Evolutionary conservation across 2,329 filamentous ascomycete species (phyloP), one percentile per base, ranked within the genome.

Genomic region (Fusarium sp.): DNA sequence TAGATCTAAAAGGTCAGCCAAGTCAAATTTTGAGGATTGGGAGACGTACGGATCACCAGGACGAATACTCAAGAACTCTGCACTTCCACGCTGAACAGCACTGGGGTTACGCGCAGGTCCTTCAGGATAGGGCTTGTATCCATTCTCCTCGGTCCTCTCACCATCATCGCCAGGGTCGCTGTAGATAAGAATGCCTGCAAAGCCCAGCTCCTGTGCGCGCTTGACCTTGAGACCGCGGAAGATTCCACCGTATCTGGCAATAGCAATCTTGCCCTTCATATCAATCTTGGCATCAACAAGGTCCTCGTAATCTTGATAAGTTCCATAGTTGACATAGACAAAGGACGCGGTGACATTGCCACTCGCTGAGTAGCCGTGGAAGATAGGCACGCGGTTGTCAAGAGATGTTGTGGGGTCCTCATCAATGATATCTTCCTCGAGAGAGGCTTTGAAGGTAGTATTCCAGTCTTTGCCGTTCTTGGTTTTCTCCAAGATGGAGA

Each of bases 141-240:
- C 95, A 71, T 97, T 93, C 74, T 88, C 88, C 65, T 94, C 93
- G 0, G 92, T 97, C 15, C 92, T 84, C 9, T 90, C 84, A 19
- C 92, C 92, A 79, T 98, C 95, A 73, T 97, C 93, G 42, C 94
- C 93, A 2, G 95, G 95, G 76, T 98, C 95, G 43, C 85, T 90
- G 80, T 95, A 98, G 46, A 97, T 87, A 47, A 97, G 82, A 14
- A 88, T 85, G n/a, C 94, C 95, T 43, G 96, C 82, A 87, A 96
- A 95, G 34, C 94, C 95, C 19, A 97, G 83, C 71, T 97, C 93
- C 77, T 97, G 91, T 2, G 95, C 95, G 49, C 94, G 88, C 83
- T 97, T 97, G 56, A 97, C 88, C 78, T 97, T 98, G 65, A 98
- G 84, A 1, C 94, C 95, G 53, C 95, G 87, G 82, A 97, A 97